Base-by-base conservation (phyloP, 1,284 basidiomycete species). In the Meira miltonrushii region DNA sequence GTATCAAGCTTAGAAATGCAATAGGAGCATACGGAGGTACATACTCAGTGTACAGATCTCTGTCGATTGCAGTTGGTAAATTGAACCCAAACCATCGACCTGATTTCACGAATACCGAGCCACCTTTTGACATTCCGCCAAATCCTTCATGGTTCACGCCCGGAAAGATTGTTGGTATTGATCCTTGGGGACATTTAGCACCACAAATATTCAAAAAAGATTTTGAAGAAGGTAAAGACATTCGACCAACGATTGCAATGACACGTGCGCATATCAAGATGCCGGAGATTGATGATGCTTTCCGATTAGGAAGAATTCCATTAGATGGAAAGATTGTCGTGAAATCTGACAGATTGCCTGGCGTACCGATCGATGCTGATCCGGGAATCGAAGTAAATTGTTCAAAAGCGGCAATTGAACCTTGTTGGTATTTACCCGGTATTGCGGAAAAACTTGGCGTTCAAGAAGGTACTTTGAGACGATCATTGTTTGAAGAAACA, bases 371-470 rank as follows among this genome's bases (percentile, higher is more conserved):
- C 12, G 62, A 67, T 25, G 73, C 69, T 10, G 85, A 89, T 68
- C 86, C 87, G 33, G 92, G 92, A 17, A 85, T 95, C 28, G 92
- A 96, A 80, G 85, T 95, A 23, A 85, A 82, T 57, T 85, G 87
- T n/a, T 86, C 85, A 75, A 94, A 94, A 81, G 79, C 79, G 0
- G 80, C 79, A 1, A 73, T 80, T n/a, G 79, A 80, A 55, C 78
- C 78, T n/a, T 91, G 95, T 11, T 96, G 93, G 93, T 92, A 88
- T 78, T 81, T 97, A 0, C 93, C 94, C 40, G 92, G 92, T n/a
- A 86, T 77, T 6, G 71, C 71, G 2, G 67, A 71, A 40, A 60
- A 70, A 8, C 60, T 75, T 15, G 71, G 72, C 19, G 53, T 78
- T 53, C 88, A 89, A 0, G 94, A 97, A 79, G 85, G 82, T 10